phyloP scores from a whole-genome alignment of 305 asterid genomes.

The Rubia tinctorum region DNA sequence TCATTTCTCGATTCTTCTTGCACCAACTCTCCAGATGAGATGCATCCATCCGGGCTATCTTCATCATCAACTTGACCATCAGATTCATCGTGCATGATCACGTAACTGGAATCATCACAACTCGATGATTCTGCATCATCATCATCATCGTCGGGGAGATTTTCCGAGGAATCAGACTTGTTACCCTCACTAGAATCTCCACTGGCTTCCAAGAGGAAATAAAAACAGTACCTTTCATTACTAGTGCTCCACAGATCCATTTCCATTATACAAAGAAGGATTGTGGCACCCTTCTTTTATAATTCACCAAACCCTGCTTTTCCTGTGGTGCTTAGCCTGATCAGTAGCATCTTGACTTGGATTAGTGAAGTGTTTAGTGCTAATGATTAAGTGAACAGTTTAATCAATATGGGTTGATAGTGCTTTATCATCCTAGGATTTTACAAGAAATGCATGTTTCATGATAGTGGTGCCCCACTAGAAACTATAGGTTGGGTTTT shows the following conservation, averaged over 20 bases:
- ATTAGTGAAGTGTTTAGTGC: conserved; percentile 15
- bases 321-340: not conserved
- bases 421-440: not conserved
- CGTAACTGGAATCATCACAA: conserved; percentile 7
- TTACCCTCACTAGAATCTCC: conserved; percentile 19
- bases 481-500: not conserved
- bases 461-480: conserved; percentile 14
- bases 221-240: conserved; percentile 2
- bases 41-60: not conserved
- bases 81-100: conserved; percentile 1
- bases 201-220: conserved; percentile 16
- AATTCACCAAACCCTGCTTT: not conserved
- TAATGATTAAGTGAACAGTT: conserved; percentile 5
- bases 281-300: not conserved
- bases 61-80: not conserved
- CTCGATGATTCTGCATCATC: conserved; percentile 23
- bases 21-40: not conserved
- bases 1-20: conserved; percentile 4
- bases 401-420: not conserved
- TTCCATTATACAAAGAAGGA: not conserved
- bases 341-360: conserved; percentile 15
- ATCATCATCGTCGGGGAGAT: not conserved
- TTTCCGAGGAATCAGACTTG: not conserved
- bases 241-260: conserved; percentile 12
- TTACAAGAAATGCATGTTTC: not conserved